Percentiles rank a stretch among this genome's conserved stretches.
Evolutionary conservation across 192 early-diverging fungal species (phyloP).

Genomic region (Coemansia sp.): DNA sequence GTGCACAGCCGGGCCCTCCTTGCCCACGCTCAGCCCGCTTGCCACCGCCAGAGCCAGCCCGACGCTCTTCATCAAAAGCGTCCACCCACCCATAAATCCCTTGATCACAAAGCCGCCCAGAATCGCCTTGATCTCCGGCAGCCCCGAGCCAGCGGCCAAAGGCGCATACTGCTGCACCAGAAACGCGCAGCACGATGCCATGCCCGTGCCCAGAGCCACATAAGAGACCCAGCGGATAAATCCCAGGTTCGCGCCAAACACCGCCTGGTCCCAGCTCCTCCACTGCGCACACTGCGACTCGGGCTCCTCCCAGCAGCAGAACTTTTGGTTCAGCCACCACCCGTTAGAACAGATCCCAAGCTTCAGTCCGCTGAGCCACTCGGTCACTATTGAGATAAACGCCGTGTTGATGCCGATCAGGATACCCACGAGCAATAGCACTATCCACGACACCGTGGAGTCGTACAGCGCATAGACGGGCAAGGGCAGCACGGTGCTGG

Average conservation of each 20-base stretch:
- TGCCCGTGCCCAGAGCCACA: constrained; percentile 65
- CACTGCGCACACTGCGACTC: constrained; percentile 64
- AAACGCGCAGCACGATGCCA: constrained; percentile 71
- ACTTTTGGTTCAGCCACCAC: constrained; percentile 90
- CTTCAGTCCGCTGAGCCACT: constrained; percentile 88
- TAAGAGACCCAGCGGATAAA: constrained; percentile 80
- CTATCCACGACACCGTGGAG: constrained; percentile 78
- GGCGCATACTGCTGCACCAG: constrained; percentile 76
- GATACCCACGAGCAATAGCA: constrained; percentile 74
- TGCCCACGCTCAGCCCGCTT: constrained; percentile 83
- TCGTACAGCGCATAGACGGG: constrained; percentile 53
- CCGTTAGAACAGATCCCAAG: constrained; percentile 75
- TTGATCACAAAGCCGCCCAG: constrained; percentile 90
- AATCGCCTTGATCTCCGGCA: constrained; percentile 87
- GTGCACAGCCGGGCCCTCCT: constrained; percentile 95
- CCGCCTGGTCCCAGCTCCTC: constrained; percentile 66
- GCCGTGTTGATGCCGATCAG: constrained; percentile 82
- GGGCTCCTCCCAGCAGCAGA: constrained; percentile 81
- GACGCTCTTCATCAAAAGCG: constrained; percentile 76
- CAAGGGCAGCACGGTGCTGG: background rate
- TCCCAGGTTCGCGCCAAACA: constrained; percentile 51
- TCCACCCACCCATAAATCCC: constrained; percentile 88
- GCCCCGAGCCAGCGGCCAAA: constrained; percentile 92
- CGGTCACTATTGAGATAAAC: constrained; percentile 83
- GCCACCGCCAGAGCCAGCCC: constrained; percentile 75